A percentile compares a stretch with the other conserved stretches of the same genome.
phyloP scores from a whole-genome alignment of 305 asterid species.

The Petunia hybrid region DNA sequence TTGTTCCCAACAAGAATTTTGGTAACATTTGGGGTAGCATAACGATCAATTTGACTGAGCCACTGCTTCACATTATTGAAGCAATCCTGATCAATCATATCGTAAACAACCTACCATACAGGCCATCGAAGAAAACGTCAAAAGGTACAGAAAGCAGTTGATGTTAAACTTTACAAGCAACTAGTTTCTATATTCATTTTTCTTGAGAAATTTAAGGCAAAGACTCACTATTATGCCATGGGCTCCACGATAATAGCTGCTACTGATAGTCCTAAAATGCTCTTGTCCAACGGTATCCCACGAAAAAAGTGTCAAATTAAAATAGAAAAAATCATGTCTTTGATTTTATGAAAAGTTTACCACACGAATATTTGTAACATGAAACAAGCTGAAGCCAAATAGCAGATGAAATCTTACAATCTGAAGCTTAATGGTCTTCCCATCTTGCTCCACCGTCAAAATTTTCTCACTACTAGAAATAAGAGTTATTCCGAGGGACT shows the following conservation, averaged over 20 bases:
- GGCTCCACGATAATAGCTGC: conserved; percentile 97
- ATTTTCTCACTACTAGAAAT: conserved; percentile 40
- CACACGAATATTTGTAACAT: conserved; percentile 19
- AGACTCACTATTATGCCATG: conserved; percentile 87
- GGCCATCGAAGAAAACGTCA: conserved; percentile 3
- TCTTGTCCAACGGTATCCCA: conserved; percentile 99
- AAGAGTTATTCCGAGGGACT: no score
- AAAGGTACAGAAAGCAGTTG: conserved; percentile 13
- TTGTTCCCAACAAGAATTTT: conserved; percentile 39
- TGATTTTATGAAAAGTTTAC: not conserved
- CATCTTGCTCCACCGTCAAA: conserved; percentile 58
- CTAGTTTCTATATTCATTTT: not conserved
- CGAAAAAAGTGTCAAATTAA: conserved; percentile 40
- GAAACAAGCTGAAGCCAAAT: not conserved
- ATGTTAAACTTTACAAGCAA: not conserved
- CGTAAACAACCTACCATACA: conserved; percentile 37
- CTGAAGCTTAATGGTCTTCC: conserved; percentile 56
- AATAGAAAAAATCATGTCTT: conserved; percentile 7
- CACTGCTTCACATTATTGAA: conserved; percentile 36
- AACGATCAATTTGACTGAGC: conserved; percentile 36
- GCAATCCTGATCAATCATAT: conserved; percentile 35
- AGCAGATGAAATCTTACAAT: conserved; percentile 41
- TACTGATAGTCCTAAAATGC: conserved; percentile 91
- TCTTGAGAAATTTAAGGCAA: not conserved
- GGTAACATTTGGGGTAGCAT: conserved; percentile 34